These are phyloP conservation scores for Suhomyces bribrorum DNA, from an alignment of 1,139 yeast genomes.

Conservation along the genomic window DNA sequence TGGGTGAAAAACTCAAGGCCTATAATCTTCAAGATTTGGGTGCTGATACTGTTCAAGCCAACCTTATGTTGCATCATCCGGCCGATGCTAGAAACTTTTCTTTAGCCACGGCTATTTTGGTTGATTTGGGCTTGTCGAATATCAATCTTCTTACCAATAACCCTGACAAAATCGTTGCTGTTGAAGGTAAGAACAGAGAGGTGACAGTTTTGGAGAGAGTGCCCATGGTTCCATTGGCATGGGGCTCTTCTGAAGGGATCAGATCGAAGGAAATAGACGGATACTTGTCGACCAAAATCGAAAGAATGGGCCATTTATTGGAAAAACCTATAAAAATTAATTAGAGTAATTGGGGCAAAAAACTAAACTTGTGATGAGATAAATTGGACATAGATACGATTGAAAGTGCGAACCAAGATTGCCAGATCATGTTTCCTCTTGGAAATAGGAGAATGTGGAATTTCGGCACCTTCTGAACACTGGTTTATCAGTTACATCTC, in stretches of 20 bases:
- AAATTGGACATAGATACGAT: too few species aligned
- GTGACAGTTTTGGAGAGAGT: constrained; percentile 81
- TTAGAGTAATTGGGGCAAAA: constrained; percentile 1
- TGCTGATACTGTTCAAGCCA: constrained; percentile 97
- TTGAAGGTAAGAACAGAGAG: constrained; percentile 75
- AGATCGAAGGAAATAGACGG: constrained; percentile 86
- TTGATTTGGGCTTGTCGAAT: constrained; percentile 74
- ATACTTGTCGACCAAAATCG: constrained; percentile 88
- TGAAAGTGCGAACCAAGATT: too few species aligned
- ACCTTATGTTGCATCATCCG: constrained; percentile 88
- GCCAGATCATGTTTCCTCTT: too few species aligned
- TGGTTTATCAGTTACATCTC: too few species aligned
- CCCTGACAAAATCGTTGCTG: constrained; percentile 94
- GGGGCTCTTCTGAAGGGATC: constrained; percentile 71
- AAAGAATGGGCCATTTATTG: constrained; percentile 93
- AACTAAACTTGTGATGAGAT: neutral
- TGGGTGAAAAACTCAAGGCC: constrained; percentile 95
- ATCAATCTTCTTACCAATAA: constrained; percentile 87
- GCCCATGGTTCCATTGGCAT: constrained; percentile 95
- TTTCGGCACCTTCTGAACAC: too few species aligned
- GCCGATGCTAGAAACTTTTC: constrained; percentile 95
- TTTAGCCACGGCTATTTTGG: constrained; percentile 86
- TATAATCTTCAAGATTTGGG: constrained; percentile 96
- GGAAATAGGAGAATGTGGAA: too few species aligned
- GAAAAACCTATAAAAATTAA: constrained; percentile 53